phyloP scores from a whole-genome alignment of 192 early-diverging fungal genomes.

The Podila minutissima region DNA sequence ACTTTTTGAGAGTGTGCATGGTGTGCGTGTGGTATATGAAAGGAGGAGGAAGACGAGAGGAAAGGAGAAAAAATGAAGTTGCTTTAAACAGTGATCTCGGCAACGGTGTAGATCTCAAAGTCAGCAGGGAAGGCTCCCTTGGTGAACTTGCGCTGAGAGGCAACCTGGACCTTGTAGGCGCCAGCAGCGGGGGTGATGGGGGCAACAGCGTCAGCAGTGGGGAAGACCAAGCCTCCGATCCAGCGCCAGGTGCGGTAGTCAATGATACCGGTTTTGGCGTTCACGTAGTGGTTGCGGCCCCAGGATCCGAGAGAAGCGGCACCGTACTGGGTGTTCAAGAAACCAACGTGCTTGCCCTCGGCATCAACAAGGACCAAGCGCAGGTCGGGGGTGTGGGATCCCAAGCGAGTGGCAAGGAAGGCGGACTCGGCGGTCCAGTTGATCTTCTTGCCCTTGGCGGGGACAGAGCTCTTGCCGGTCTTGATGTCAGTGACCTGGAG shows the following conservation, averaged over 20 bases:
- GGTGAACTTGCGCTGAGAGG: conserved; percentile 1
- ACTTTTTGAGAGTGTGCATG: too few species aligned
- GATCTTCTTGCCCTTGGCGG: conserved; percentile 1
- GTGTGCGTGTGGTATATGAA: too few species aligned
- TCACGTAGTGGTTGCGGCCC: not conserved
- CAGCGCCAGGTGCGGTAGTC: conserved; percentile 4
- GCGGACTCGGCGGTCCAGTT: not conserved
- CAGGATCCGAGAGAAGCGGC: not conserved
- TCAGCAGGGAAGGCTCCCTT: not conserved
- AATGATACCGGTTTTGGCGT: not conserved
- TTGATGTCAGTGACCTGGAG: not conserved
- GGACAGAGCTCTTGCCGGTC: not conserved
- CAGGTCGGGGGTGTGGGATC: conserved; percentile 3
- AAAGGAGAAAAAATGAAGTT: not conserved
- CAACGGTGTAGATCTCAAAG: not conserved
- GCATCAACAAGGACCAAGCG: conserved; percentile 3
- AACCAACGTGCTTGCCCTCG: not conserved
- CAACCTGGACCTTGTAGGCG: not conserved
- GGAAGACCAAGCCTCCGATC: not conserved
- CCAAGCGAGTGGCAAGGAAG: not conserved
- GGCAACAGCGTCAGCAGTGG: not conserved
- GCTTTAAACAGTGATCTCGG: not conserved
- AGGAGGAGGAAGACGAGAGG: not conserved
- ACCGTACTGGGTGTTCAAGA: conserved; percentile 3
- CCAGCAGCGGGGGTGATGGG: not conserved